These are phyloP conservation scores for Coemansia brasiliensis DNA, from an alignment of 192 early-diverging fungal species.

Conservation along the genomic window DNA sequence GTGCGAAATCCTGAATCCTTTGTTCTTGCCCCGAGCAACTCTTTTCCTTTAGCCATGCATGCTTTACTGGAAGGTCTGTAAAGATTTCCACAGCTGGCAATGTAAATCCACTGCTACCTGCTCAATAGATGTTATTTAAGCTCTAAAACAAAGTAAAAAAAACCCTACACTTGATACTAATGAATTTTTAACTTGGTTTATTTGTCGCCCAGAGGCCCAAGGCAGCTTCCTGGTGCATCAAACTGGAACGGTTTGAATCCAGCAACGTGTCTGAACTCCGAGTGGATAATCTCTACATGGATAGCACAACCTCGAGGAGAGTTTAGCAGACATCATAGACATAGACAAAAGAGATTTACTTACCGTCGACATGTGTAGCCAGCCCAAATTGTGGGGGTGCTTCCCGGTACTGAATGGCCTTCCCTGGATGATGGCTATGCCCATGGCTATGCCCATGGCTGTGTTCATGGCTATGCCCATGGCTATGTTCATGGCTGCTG, in stretches of 20 bases:
- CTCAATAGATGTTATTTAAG: too few relatives aligned
- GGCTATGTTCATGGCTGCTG: conserved; percentile 18
- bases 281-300: conserved; percentile 49
- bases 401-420: conserved; percentile 43
- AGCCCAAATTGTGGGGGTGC: conserved; percentile 52
- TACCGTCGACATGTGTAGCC: conserved; percentile 51
- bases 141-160: too few relatives aligned
- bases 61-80: background rate
- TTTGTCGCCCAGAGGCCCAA: conserved; percentile 29
- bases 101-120: too few relatives aligned
- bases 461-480: conserved; percentile 27
- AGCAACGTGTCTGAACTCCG: conserved; percentile 46
- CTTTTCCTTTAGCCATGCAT: background rate
- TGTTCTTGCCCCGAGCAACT: background rate
- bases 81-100: too few relatives aligned
- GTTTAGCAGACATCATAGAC: background rate
- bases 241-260: conserved; percentile 56
- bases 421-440: conserved; percentile 22
- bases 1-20: background rate
- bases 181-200: background rate
- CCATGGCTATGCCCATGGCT: background rate
- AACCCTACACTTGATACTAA: too few relatives aligned
- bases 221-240: conserved; percentile 53
- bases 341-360: conserved; percentile 7
- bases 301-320: background rate